Percentiles rank a stretch among this genome's conserved stretches.
These are phyloP conservation scores for Parachlorella kessleri DNA, from an alignment of 139 green algal species.

Conservation along the genomic window DNA sequence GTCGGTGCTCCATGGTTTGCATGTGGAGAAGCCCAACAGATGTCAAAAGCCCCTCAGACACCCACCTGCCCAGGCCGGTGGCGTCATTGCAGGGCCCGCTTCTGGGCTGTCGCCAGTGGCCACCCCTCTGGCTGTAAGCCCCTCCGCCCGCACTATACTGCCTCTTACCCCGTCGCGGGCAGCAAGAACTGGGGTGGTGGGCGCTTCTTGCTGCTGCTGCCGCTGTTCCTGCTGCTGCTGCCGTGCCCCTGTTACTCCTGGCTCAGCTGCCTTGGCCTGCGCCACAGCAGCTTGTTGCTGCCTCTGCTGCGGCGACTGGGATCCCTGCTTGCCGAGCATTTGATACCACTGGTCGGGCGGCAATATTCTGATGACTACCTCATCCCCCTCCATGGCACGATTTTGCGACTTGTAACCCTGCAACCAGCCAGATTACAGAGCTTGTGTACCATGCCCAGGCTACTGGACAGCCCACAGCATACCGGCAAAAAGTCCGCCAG, in stretches of 20 bases:
- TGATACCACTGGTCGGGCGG: conserved; percentile 29
- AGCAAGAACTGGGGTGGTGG: neutral
- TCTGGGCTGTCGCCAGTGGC: neutral
- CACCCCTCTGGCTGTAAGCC: conserved; percentile 8
- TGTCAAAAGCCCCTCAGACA: too few relatives aligned
- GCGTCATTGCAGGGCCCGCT: conserved; percentile 10
- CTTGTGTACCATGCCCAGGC: neutral
- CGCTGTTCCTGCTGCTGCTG: neutral
- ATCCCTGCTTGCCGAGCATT: too few relatives aligned
- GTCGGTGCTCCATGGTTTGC: too few relatives aligned
- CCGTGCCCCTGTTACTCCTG: neutral
- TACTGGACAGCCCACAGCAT: neutral
- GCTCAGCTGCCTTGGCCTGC: conserved; percentile 10
- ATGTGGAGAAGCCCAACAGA: too few relatives aligned
- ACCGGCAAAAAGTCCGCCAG: neutral
- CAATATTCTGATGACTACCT: conserved; percentile 74
- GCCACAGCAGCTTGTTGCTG: too few relatives aligned
- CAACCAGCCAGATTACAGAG: neutral
- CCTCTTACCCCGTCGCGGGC: neutral
- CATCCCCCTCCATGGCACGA: conserved; percentile 81
- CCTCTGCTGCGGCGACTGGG: too few relatives aligned
- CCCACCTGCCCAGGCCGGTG: neutral
- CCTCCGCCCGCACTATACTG: neutral
- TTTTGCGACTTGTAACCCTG: conserved; percentile 57
- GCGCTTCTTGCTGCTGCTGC: neutral